Conservation (phyloP, 1,139 yeast species). For the Geotrichum reessii region DNA sequence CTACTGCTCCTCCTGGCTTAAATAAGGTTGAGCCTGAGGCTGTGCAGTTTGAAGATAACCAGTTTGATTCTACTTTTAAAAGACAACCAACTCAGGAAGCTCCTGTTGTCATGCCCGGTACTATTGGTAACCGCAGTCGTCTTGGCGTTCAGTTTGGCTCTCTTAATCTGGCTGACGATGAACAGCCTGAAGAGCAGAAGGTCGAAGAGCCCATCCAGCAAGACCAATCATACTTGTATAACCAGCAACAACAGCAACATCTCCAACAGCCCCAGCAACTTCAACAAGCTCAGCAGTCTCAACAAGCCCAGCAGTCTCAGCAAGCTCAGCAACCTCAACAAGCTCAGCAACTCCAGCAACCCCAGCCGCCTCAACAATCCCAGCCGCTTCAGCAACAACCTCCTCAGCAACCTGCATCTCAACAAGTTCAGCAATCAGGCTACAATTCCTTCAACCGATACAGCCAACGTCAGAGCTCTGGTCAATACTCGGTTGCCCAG, state of each 20-base stretch:
- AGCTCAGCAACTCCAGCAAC: neutral
- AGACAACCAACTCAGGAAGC: slow-evolving; percentile 43
- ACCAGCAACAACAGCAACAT: slow-evolving; percentile 12
- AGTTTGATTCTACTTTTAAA: slow-evolving; percentile 19
- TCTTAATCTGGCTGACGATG: slow-evolving; percentile 41
- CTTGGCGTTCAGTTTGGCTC: slow-evolving; percentile 72
- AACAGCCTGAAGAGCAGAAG: slow-evolving; percentile 22
- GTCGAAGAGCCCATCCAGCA: slow-evolving; percentile 8
- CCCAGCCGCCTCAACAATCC: slow-evolving; percentile 13
- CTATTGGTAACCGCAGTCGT: slow-evolving; percentile 45
- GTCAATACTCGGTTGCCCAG: slow-evolving; percentile 19
- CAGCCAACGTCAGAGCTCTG: slow-evolving; percentile 8
- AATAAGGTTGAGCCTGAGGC: slow-evolving; percentile 8
- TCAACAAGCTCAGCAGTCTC: slow-evolving; percentile 1
- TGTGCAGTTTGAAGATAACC: slow-evolving; percentile 2
- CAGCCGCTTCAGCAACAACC: slow-evolving; percentile 21
- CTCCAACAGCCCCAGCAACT: slow-evolving; percentile 1
- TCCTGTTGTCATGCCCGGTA: slow-evolving; percentile 60
- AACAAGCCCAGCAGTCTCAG: slow-evolving; percentile 1
- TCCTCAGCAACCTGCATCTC: slow-evolving; percentile 13
- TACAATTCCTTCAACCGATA: slow-evolving; percentile 20
- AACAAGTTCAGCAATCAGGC: slow-evolving; percentile 16
- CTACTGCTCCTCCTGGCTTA: slow-evolving; percentile 9
- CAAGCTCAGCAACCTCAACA: neutral
- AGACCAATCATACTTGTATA: slow-evolving; percentile 1